Base-by-base conservation (phyloP, 2,329 filamentous ascomycete species). In the Scytalidium sp. region DNA sequence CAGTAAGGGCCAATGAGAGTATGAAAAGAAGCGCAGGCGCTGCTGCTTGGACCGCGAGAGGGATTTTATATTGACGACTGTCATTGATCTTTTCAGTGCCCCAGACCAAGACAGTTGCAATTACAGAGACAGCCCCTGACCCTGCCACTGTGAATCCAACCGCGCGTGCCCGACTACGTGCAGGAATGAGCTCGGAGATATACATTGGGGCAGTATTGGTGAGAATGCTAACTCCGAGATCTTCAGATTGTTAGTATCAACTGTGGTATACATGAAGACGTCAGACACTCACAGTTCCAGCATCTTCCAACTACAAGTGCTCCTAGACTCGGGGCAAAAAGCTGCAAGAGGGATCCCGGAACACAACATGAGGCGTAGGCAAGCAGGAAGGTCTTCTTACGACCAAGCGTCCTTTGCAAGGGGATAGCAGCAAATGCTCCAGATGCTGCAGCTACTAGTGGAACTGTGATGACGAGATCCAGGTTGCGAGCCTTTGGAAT, bases 141-240 rank as follows among this genome's bases (percentile, higher is more conserved):
- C 54, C 19, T 66, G 50, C 19, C 45, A 23, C 17, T 7, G 32
- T 21, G 23, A 44, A 49, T 2, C 43, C 25, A 29, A 49, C 53
- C 22, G 53, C 49, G 7, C 49, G 46, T 22, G 51, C 51, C 29
- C 51, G 51, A 21, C 50, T 41, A 40, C 39, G 7, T 19, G 45
- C 54, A 11, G 51, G 66, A 7, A 69, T 66, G 4, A 68, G 58
- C 54, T 70, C 67, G 3, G 66, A 63, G 17, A 69, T 56, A 57
- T 69, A 70, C 19, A 70, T 50, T 9, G 66, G 66, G 3, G 65
- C 65, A 20, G 64, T 68, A 8, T 64, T 61, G 52, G 62, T 65
- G 29, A 64, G 60, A 32, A 68, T 59, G 1, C 65, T 65, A 43
- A 68, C 61, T 4, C 63, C 60, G 47, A 64, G 50, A 4, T 56